Base-by-base conservation (phyloP, 2,329 filamentous ascomycete genomes). In the Geoglossum cookeanum region DNA sequence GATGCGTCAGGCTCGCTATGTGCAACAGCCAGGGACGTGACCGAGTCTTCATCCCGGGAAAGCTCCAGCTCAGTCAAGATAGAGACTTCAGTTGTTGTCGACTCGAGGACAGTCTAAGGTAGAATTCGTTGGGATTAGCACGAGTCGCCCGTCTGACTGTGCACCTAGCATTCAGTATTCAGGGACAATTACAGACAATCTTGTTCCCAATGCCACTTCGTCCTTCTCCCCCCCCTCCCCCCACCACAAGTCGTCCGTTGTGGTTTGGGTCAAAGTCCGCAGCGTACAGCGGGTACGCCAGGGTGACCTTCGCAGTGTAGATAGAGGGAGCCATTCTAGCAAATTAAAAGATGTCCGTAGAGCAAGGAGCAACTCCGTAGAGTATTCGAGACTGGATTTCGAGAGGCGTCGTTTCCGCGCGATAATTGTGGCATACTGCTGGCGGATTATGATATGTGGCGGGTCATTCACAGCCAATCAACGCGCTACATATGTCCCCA, bases 231-330 rank as follows among this genome's bases (percentile, higher is more conserved):
- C 91, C 91, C 60, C 91, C 91, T 56, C 91, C 91, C 59, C 84
- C 88, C 42, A 95, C 86, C 7, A 95, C 73, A 29, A 96, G 75
- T 61, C 83, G 82, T 61, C 79, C 79, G 59, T 83, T 78, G 72
- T 94, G 82, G 65, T 84, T 78, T 55, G 85, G 87, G 66, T 94
- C 88, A 69, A 94, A 96, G 66, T 89, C 89, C 68, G 88, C 85
- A 58, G 85, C 81, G 69, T 89, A 95, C 59, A 94, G 78, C 54
- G 90, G 90, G 69, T 91, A 96, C 58, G 81, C 79, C 62, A 94
- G 78, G 58, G 80, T 80, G 63, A 81, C 74, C 68, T 81, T 84
- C 60, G 84, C 78, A 62, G 68, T 71, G 57, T 69, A 69, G 5
- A 70, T 66, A 22, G 64, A 60, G 37, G 65, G 63, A n/a, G 64